A percentile compares a stretch with the other conserved stretches of the same genome.
Evolutionary conservation across 345 rosid genomes (phyloP).

Genomic region (Bretschneidera sinensis): DNA sequence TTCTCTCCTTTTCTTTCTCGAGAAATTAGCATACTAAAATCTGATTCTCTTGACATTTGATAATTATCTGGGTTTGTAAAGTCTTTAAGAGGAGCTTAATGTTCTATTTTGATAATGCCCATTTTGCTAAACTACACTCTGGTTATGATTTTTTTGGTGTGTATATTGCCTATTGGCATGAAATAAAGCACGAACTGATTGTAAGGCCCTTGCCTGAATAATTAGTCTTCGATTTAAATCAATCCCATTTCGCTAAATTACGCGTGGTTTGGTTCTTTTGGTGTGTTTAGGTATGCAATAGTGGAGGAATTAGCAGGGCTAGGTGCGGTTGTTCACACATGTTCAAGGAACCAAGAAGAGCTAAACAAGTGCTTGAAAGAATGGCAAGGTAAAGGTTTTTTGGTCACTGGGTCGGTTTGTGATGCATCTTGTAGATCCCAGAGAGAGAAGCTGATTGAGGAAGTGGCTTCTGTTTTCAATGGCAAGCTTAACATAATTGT

Average conservation of each 20-base stretch:
- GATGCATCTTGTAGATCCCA: conserved; percentile 50
- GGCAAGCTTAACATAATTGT: conserved; percentile 74
- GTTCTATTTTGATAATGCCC: conserved; percentile 6
- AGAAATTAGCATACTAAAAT: neutral
- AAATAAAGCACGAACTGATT: neutral
- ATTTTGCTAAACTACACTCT: neutral
- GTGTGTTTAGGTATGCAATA: conserved; percentile 40
- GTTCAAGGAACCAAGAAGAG: conserved; percentile 73
- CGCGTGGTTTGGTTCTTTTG: neutral
- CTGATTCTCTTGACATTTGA: neutral
- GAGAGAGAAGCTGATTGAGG: conserved; percentile 47
- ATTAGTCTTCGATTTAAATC: neutral
- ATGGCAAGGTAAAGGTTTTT: conserved; percentile 51
- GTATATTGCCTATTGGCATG: neutral
- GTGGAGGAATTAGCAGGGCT: conserved; percentile 75
- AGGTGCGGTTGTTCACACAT: conserved; percentile 69
- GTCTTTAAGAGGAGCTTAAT: neutral
- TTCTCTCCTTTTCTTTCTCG: conserved; percentile 1
- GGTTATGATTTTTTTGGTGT: neutral
- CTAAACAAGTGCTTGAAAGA: conserved; percentile 47
- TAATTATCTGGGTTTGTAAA: neutral
- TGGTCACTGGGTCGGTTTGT: conserved; percentile 71
- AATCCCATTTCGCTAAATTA: neutral
- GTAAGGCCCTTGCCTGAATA: neutral
- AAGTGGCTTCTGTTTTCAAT: conserved; percentile 41